Evolutionary conservation across 2,329 filamentous ascomycete genomes (phyloP).

Genomic region (Colletotrichum tropicicola): DNA sequence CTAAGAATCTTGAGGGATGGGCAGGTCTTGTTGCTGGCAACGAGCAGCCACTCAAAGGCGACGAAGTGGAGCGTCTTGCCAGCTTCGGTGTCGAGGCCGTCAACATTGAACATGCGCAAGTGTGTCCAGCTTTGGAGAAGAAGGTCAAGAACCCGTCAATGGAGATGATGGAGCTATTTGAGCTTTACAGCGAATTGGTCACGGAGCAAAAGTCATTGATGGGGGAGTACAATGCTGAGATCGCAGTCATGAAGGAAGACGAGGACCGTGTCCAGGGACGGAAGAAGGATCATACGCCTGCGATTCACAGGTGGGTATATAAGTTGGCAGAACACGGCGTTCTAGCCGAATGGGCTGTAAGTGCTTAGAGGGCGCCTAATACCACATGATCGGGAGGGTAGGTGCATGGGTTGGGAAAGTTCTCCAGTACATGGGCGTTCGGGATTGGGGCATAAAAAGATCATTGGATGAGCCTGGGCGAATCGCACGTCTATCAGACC

Average conservation of each 20-base stretch:
- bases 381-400: not conserved
- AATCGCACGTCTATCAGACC: not conserved
- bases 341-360: conserved; percentile 53
- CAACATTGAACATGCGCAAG: conserved; percentile 35
- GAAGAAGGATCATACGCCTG: conserved; percentile 74
- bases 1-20: conserved; percentile 38
- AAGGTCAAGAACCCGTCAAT: conserved; percentile 9
- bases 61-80: conserved; percentile 36
- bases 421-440: not conserved
- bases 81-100: conserved; percentile 40
- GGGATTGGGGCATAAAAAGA: not conserved
- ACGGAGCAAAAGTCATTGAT: conserved; percentile 52
- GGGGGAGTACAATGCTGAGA: conserved; percentile 58
- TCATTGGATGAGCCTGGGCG: not conserved
- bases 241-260: conserved; percentile 54
- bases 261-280: conserved; percentile 62
- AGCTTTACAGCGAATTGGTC: conserved; percentile 48
- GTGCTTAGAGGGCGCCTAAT: conserved; percentile 4
- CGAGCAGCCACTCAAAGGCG: conserved; percentile 33
- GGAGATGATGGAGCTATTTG: conserved; percentile 38
- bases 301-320: conserved; percentile 74
- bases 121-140: conserved; percentile 19
- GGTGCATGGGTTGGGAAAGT: not conserved
- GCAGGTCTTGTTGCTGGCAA: conserved; percentile 4
- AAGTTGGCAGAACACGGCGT: conserved; percentile 73